Conservation (phyloP, 306 rosid species). For the Vigna angularis region DNA sequence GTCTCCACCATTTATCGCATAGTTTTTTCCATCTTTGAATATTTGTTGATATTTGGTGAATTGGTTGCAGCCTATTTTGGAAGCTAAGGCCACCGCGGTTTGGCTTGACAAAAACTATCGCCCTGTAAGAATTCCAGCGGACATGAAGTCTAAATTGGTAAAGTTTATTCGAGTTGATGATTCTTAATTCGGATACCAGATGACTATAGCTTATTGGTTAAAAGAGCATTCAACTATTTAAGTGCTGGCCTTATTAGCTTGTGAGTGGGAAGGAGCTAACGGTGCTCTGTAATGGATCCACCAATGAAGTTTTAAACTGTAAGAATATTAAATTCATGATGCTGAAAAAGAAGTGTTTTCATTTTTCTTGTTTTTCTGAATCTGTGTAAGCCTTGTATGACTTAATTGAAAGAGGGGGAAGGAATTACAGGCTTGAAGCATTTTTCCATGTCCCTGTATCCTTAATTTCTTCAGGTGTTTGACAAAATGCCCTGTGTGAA, state of each 20-base stretch:
- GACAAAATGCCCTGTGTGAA: conserved; percentile 6
- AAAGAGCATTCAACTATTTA: conserved; percentile 8
- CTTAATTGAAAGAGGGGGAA: neutral
- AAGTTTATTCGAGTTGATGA: conserved; percentile 56
- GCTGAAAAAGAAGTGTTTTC: neutral
- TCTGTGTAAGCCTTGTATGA: neutral
- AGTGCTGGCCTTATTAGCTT: conserved; percentile 8
- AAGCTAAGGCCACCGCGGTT: conserved; percentile 82
- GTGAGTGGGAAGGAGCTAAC: conserved; percentile 13
- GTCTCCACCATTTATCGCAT: conserved; percentile 2
- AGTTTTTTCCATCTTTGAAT: neutral
- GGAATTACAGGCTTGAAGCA: neutral
- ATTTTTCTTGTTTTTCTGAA: neutral
- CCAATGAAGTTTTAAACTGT: neutral
- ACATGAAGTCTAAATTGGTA: conserved; percentile 66
- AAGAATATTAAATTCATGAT: neutral
- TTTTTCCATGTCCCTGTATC: conserved; percentile 8
- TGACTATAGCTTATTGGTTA: conserved; percentile 16
- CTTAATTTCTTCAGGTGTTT: neutral
- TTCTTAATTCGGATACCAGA: conserved; percentile 41
- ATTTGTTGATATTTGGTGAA: conserved; percentile 37
- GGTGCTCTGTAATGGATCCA: conserved; percentile 1
- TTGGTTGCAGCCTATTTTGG: conserved; percentile 74
- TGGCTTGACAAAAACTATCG: conserved; percentile 84
- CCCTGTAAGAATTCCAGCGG: conserved; percentile 81